Evolutionary conservation across 2,329 filamentous ascomycete genomes (phyloP).

Genomic region (Ophiostoma ips): DNA sequence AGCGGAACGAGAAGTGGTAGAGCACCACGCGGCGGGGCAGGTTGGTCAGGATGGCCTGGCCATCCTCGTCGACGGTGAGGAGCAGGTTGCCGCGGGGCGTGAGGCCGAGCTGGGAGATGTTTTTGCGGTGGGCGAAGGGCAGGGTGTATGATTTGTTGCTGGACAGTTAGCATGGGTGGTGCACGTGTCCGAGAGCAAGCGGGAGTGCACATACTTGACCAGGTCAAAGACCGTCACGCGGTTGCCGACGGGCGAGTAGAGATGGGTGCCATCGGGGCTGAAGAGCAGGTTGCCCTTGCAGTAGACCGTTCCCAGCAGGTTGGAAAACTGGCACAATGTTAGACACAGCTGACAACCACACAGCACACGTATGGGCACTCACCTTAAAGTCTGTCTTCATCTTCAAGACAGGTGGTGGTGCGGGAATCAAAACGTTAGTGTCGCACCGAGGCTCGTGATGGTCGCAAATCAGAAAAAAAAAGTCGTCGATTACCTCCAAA

Average conservation of each 20-base stretch:
- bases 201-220: slow-evolving; percentile 54
- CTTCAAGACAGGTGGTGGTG: slow-evolving; percentile 24
- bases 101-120: slow-evolving; percentile 77
- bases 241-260: slow-evolving; percentile 94
- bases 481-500: slow-evolving; percentile 6
- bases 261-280: slow-evolving; percentile 86
- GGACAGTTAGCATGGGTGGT: neutral
- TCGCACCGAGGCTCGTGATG: slow-evolving; percentile 1
- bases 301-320: slow-evolving; percentile 95
- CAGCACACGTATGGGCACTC: slow-evolving; percentile 3
- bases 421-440: neutral
- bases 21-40: slow-evolving; percentile 72
- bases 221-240: slow-evolving; percentile 91
- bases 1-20: slow-evolving; percentile 91
- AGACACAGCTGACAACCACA: neutral
- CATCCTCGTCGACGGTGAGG: slow-evolving; percentile 86
- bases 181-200: slow-evolving; percentile 17
- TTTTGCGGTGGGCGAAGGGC: slow-evolving; percentile 84
- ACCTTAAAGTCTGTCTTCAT: slow-evolving; percentile 99
- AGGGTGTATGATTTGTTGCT: slow-evolving; percentile 82
- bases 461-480: slow-evolving; percentile 8
- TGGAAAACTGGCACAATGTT: slow-evolving; percentile 63
- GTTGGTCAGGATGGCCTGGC: slow-evolving; percentile 84
- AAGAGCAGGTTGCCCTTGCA: slow-evolving; percentile 95
- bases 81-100: slow-evolving; percentile 84